phyloP scores from a whole-genome alignment of 257 asterid genomes.

The Solanum tacnaense region DNA sequence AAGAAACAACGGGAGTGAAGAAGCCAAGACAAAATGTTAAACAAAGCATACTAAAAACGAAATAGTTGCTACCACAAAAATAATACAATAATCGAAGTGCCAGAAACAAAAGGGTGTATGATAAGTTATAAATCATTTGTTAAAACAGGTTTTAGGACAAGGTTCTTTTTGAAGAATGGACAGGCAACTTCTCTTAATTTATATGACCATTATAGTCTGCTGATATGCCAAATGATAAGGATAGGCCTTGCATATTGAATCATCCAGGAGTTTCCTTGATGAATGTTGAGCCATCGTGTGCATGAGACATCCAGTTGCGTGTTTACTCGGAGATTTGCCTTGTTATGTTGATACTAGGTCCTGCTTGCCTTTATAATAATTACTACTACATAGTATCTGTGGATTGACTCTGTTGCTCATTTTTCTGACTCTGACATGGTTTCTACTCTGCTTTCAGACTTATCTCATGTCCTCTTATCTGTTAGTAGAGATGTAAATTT shows the following conservation, averaged over 20 bases:
- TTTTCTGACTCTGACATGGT: background rate
- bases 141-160: background rate
- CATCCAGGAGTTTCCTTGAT: background rate
- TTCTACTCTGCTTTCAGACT: constrained; percentile 48
- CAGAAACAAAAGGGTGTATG: background rate
- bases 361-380: background rate
- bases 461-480: constrained; percentile 88
- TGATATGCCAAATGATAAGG: background rate
- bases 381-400: background rate
- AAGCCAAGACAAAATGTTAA: background rate
- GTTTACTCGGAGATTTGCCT: background rate
- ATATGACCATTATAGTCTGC: background rate
- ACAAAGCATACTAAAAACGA: background rate
- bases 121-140: background rate
- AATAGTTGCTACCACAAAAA: background rate
- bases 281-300: background rate
- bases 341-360: background rate
- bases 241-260: background rate
- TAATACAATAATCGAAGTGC: background rate
- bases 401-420: constrained; percentile 1
- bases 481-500: constrained; percentile 84
- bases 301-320: background rate
- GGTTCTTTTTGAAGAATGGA: background rate
- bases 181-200: background rate
- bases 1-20: background rate